phyloP scores from a whole-genome alignment of 1,284 basidiomycete genomes.

The Naganishia sp. region DNA sequence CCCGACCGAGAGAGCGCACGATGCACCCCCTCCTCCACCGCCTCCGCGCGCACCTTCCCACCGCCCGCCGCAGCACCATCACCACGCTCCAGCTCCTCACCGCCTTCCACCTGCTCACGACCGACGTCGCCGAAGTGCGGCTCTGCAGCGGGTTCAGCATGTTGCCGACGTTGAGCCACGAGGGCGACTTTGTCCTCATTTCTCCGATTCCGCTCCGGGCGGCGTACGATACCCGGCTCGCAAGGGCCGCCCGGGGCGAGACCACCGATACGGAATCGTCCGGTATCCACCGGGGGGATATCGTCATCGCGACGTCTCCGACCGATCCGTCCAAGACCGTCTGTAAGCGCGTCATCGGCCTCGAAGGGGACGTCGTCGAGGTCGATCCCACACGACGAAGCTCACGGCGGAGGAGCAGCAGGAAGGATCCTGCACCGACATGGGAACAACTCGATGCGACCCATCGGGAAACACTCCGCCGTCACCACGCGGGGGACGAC shows the following conservation, averaged over 20 bases:
- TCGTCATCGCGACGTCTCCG: constrained; percentile 77
- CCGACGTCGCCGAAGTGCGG: constrained; percentile 43
- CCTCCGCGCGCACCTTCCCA: constrained; percentile 25
- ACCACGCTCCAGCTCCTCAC: constrained; percentile 39
- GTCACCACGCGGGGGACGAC: neutral
- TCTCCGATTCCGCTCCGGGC: constrained; percentile 58
- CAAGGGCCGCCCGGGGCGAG: constrained; percentile 5
- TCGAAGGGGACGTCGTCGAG: constrained; percentile 86
- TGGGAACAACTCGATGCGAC: constrained; percentile 58
- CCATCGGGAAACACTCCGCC: constrained; percentile 40
- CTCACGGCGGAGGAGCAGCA: constrained; percentile 46
- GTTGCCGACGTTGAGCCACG: constrained; percentile 72
- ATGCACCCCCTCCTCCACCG: constrained; percentile 24
- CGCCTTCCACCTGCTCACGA: constrained; percentile 43
- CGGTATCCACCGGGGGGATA: constrained; percentile 70
- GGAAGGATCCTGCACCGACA: constrained; percentile 9
- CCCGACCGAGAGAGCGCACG: neutral
- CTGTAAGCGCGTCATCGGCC: constrained; percentile 87
- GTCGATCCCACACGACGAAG: constrained; percentile 64
- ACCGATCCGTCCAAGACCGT: constrained; percentile 68
- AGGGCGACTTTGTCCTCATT: constrained; percentile 55
- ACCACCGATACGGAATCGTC: constrained; percentile 12
- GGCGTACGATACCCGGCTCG: constrained; percentile 35
- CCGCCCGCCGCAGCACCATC: constrained; percentile 27
- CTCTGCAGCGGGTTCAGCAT: constrained; percentile 71